Evolutionary conservation across 2,329 filamentous ascomycete genomes (phyloP).

Genomic region (Pseudofabraea citricarpa): DNA sequence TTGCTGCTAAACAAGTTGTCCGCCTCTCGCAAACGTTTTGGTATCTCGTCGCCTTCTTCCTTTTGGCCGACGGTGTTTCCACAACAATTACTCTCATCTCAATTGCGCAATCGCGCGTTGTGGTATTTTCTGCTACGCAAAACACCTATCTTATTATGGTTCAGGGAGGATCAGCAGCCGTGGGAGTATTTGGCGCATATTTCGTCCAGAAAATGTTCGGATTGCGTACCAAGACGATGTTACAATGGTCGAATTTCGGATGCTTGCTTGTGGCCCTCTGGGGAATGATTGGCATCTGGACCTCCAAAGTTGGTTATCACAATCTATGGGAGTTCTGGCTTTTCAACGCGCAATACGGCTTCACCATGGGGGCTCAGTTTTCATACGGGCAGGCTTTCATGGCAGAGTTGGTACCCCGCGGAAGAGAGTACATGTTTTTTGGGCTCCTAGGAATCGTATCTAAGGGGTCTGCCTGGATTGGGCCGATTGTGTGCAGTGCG

Average conservation of each 20-base stretch:
- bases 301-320: slow-evolving; percentile 22
- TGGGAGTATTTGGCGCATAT: slow-evolving; percentile 22
- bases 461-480: slow-evolving; percentile 27
- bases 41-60: slow-evolving; percentile 25
- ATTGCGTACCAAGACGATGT: slow-evolving; percentile 25
- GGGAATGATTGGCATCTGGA: slow-evolving; percentile 28
- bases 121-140: slow-evolving; percentile 22
- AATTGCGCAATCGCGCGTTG: slow-evolving; percentile 25
- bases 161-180: slow-evolving; percentile 19
- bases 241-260: slow-evolving; percentile 22
- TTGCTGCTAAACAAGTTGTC: slow-evolving; percentile 22
- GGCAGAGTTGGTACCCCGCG: slow-evolving; percentile 25
- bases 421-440: slow-evolving; percentile 28
- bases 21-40: slow-evolving; percentile 25
- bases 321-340: slow-evolving; percentile 28
- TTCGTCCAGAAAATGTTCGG: slow-evolving; percentile 21
- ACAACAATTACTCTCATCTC: slow-evolving; percentile 21
- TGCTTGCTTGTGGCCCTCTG: slow-evolving; percentile 21
- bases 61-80: slow-evolving; percentile 24
- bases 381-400: slow-evolving; percentile 28
- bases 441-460: slow-evolving; percentile 26
- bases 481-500: slow-evolving; percentile 25
- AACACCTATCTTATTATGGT: slow-evolving; percentile 26
- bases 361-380: slow-evolving; percentile 22
- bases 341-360: slow-evolving; percentile 22